phyloP scores from a whole-genome alignment of 805 yeast genomes.

The Saccharomycopsis capsularis region DNA sequence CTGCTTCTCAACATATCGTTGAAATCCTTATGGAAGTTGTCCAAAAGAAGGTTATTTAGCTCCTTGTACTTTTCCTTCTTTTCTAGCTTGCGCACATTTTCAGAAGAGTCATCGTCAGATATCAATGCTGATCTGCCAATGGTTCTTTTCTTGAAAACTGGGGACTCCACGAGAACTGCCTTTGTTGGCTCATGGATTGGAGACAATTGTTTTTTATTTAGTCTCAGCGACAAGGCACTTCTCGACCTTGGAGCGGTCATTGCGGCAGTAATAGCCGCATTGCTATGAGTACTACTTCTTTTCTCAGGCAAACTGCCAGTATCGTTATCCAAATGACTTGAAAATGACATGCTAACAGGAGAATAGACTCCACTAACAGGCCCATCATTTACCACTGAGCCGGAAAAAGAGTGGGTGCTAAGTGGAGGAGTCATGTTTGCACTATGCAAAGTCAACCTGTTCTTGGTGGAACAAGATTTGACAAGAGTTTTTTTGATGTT shows the following conservation, averaged over 20 bases:
- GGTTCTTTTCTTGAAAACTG: slow-evolving; percentile 1
- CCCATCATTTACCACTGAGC: neutral
- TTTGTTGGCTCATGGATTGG: slow-evolving; percentile 18
- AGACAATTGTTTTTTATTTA: slow-evolving; percentile 11
- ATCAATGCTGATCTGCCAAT: neutral
- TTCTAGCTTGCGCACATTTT: neutral
- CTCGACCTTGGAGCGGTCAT: neutral
- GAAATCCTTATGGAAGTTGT: slow-evolving; percentile 13
- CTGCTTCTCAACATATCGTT: neutral
- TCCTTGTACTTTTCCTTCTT: neutral
- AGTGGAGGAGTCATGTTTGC: slow-evolving; percentile 13
- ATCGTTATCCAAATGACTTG: too few species aligned
- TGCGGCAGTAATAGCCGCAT: too few species aligned
- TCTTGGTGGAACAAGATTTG: neutral
- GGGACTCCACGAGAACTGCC: neutral
- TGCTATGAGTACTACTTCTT: too few species aligned
- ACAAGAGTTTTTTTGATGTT: slow-evolving; percentile 2
- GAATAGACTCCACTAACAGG: neutral
- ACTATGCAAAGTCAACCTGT: slow-evolving; percentile 2
- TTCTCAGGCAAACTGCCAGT: too few species aligned
- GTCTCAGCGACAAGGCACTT: neutral
- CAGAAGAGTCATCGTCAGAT: neutral
- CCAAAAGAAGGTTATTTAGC: slow-evolving; percentile 5
- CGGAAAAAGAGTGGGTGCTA: neutral
- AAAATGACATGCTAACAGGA: neutral